Base-by-base conservation (phyloP, 1,139 yeast species). In the Saccharomyces hybrid region DNA sequence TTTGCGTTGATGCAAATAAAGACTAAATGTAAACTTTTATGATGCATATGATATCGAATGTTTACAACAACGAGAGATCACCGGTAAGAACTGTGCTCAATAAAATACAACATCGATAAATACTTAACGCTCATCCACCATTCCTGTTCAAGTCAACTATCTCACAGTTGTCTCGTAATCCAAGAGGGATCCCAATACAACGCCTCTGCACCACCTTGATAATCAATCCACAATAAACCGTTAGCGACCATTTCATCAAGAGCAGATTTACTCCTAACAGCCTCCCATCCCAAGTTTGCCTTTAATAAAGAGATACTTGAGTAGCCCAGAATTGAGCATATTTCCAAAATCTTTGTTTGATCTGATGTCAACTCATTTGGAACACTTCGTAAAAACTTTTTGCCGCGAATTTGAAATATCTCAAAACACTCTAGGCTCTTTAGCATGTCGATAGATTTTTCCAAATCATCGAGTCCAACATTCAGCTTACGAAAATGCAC, bases 141-240 rank as follows among this genome's bases (percentile, higher is more conserved):
- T 29, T 29, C n/a, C 32, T 29, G 32, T 29, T 11, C 32, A 11
- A 29, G 13, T 11, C 13, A 29, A 13, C n/a, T 7, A 38, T 19
- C 25, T 38, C 44, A 38, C 2, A 38, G 25, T 9, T 38, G 25
- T 26, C 11, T 38, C n/a, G 44, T 38, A 19, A 78, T 76, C 80
- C 80, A 77, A 9, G 80, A 71, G 34, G 84, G 80, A 42, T 77
- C 75, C 96, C 96, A 88, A 65, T 79, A 88, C 60, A 76, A 78
- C 29, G 70, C 69, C 59, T 82, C 89, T 0, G 72, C 73, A 9
- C 78, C 82, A 2, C 61, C 67, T 52, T 60, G 70, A 3, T 70
- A 69, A 65, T 90, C 98, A 1, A 89, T 74, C 98, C 98, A 90
- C 27, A 90, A 73, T 51, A 88, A 75, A 9, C 97, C 97, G 51